Evolutionary conservation across 2,329 filamentous ascomycete species (phyloP).

Genomic region (Talaromyces sp.): DNA sequence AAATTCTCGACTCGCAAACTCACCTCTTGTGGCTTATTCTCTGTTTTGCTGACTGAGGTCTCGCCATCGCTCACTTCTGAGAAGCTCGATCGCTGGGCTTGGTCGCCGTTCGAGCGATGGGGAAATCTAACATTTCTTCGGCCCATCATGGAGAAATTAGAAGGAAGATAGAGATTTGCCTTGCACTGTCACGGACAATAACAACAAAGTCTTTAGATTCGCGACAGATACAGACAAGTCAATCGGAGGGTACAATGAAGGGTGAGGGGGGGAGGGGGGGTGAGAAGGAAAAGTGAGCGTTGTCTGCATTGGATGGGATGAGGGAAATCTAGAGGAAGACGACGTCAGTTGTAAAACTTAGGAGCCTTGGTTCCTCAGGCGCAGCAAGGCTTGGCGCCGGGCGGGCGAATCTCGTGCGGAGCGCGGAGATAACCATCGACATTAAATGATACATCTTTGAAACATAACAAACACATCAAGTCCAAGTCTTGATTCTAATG

Average conservation of each 20-base stretch:
- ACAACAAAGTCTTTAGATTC: neutral
- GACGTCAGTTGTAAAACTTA: constrained; percentile 5
- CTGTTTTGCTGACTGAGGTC: constrained; percentile 5
- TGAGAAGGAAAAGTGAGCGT: neutral
- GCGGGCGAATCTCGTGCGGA: constrained; percentile 6
- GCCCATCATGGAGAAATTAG: constrained; percentile 15
- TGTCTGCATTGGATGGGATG: neutral
- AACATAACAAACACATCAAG: neutral
- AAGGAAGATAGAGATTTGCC: neutral
- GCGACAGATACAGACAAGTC: constrained; percentile 1
- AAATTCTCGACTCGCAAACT: constrained; percentile 7
- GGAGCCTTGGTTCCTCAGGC: constrained; percentile 5
- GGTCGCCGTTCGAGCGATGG: constrained; percentile 20
- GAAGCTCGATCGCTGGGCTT: constrained; percentile 13
- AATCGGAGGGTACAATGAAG: neutral
- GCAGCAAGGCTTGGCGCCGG: constrained; percentile 3
- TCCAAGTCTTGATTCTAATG: constrained; percentile 29
- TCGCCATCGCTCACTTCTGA: constrained; percentile 18
- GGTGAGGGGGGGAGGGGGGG: neutral
- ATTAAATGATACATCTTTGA: neutral
- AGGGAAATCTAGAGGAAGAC: neutral
- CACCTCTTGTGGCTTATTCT: constrained; percentile 37
- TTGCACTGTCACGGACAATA: neutral
- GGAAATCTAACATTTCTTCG: constrained; percentile 19
- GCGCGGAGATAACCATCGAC: neutral